These are phyloP conservation scores for Phytophthora uliginosa DNA, from an alignment of 352 stramenopile genomes.

Conservation along the genomic window DNA sequence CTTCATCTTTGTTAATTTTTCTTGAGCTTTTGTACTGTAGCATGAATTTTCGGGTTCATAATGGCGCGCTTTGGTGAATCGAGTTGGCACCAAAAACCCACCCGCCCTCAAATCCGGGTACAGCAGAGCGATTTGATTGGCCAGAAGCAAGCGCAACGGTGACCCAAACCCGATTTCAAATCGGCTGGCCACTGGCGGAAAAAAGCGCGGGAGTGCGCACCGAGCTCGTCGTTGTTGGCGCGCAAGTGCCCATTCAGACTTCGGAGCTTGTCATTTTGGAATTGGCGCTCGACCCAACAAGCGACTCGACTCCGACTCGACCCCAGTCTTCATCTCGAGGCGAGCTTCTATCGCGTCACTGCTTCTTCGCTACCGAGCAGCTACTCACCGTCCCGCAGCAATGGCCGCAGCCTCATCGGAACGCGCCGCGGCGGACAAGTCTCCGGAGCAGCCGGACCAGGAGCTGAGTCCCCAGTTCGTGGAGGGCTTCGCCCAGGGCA, in stretches of 20 bases:
- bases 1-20: not conserved
- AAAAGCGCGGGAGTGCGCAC: constrained; percentile 40
- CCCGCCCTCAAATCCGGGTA: constrained; percentile 13
- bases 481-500: constrained; percentile 28
- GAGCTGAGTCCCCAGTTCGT: constrained; percentile 36
- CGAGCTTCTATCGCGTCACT: not conserved
- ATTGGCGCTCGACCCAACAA: constrained; percentile 38
- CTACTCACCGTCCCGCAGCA: not conserved
- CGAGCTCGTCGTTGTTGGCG: constrained; percentile 13
- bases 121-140: constrained; percentile 11
- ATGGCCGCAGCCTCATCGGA: constrained; percentile 54
- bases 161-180: constrained; percentile 15
- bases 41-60: constrained; percentile 20
- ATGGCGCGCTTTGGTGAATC: constrained; percentile 8
- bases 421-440: constrained; percentile 20
- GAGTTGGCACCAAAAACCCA: constrained; percentile 29
- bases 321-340: too few relatives aligned
- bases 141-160: constrained; percentile 8
- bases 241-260: constrained; percentile 2
- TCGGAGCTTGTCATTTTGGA: constrained; percentile 39
- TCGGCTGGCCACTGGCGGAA: constrained; percentile 24
- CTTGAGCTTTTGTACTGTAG: not conserved
- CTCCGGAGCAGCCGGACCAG: constrained; percentile 43
- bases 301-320: constrained; percentile 18
- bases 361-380: constrained; percentile 1